Evolutionary conservation across 1,284 basidiomycete species (phyloP), one percentile per base, ranked within the genome.

Genomic region (Mycosarcoma mackinlayi): DNA sequence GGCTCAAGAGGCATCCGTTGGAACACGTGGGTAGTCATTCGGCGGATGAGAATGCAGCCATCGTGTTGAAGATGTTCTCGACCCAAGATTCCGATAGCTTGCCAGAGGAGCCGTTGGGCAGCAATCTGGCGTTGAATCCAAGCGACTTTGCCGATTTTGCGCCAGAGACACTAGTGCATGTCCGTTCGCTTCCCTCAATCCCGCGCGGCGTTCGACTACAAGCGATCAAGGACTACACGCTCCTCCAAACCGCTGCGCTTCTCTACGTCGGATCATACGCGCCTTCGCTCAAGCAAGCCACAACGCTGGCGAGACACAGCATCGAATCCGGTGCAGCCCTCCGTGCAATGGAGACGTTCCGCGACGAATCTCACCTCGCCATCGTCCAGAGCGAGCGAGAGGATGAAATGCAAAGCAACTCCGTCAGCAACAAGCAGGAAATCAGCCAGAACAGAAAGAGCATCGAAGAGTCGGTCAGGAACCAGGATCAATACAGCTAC

Each of bases 221-320:
- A 8, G 79, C 80, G 3, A 21, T 82, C 37, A 65, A 51, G 31
- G 76, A 79, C 51, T 82, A 81, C 54, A 81, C 78, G 14, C 50
- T 82, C 0, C 46, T 82, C 8, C 79, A 82, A 41, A 53, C 78
- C 14, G 66, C 79, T 6, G 80, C 80, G 6, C 54, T 80, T 21
- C 67, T 82, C 16, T 78, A 77, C 50, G 75, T 82, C 14, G 79
- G 73, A 9, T 67, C 66, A 7, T 66, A 70, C 33, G 78, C 62
- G 7, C 0, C 18, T 9, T 44, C 60, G 1, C 42, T 78, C 5
- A 18, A 49, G 4, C 48, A 49, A 0, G 64, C 61, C 1, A 51
- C 60, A 4, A 19, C 25, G 4, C 31, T 77, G 10, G 75, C 77
- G 16, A 44, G 59, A 11, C 19, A 42, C 4, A 48, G 55, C 25